Evolutionary conservation across 75 land plant species (phyloP), one percentile per base, ranked within the genome.

Genomic region (Ceratopteris richardii): DNA sequence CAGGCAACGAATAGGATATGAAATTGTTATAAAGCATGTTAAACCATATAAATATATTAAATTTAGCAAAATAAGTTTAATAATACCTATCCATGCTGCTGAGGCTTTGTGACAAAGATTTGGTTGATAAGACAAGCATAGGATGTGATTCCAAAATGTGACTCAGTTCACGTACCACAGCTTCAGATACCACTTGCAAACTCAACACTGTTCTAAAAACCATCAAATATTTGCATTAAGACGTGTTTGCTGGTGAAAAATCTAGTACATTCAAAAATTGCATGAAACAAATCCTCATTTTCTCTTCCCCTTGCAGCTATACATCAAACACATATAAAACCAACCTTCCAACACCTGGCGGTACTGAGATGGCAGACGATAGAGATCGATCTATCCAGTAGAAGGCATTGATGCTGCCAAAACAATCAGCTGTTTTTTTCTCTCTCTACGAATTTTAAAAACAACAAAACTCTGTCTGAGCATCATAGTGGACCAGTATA

Each of bases 371-470:
- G 30, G 59, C 28, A 11, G 77, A 42, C 52, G 69, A 58, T 9
- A 52, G 56, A 10, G 78, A 59, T 40, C 84, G 84, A 60, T 83
- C 87, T 10, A 76, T 59, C 87, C 92, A 83, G 60, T 87, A 79
- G 56, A 80, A 83, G 23, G 92, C 92, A 66, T 78, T 76, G 67
- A 87, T 83, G 62, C 91, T 87, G 83, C 0, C 5, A 17, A 46
- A 46, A 46, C 42, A 40, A 10, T 40, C 42, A 40, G 13, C 42
- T 40, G 42, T 40, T 40, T 14, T n/a, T n/a, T n/a, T n/a, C n/a
- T n/a, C n/a, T n/a, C n/a, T n/a, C n/a, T n/a, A n/a, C n/a, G n/a
- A n/a, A n/a, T n/a, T n/a, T n/a, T n/a, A n/a, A n/a, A n/a, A n/a
- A n/a, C n/a, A n/a, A n/a, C n/a, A n/a, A n/a, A n/a, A n/a, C n/a